phyloP scores from a whole-genome alignment of 108 stramenopile species.

The Asterionellopsis glacialis region DNA sequence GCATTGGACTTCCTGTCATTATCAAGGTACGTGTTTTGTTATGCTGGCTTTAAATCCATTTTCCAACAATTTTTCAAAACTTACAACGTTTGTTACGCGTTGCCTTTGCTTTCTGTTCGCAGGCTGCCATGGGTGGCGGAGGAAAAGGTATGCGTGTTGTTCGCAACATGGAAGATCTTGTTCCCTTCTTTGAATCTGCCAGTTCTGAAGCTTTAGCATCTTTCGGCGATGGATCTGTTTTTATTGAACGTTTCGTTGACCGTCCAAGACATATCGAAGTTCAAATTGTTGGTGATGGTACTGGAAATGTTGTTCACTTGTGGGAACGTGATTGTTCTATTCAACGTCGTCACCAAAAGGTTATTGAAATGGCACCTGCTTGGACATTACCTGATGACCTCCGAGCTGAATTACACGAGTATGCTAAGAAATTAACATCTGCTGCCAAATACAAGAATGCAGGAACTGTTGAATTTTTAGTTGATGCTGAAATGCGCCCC shows the following conservation, averaged over 20 bases:
- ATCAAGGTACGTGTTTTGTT: constrained; percentile 72
- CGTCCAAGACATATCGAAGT: constrained; percentile 95
- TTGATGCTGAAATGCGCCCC: constrained; percentile 70
- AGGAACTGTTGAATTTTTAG: constrained; percentile 97
- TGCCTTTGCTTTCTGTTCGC: not conserved
- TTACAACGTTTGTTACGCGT: no score
- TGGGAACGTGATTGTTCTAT: constrained; percentile 93
- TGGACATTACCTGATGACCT: constrained; percentile 67
- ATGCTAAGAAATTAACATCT: constrained; percentile 78
- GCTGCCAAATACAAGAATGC: constrained; percentile 93
- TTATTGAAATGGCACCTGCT: constrained; percentile 96
- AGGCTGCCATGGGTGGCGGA: constrained; percentile 81
- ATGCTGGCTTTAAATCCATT: no score
- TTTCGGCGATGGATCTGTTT: constrained; percentile 82
- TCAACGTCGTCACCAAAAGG: constrained; percentile 96
- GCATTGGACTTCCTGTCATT: constrained; percentile 84
- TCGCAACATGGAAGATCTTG: constrained; percentile 48
- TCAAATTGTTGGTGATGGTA: constrained; percentile 91
- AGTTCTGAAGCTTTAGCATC: constrained; percentile 63
- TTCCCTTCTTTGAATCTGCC: constrained; percentile 60
- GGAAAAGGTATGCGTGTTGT: constrained; percentile 95
- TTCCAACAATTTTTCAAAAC: no score
- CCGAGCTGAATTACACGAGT: constrained; percentile 70
- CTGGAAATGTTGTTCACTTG: constrained; percentile 91
- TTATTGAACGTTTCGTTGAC: constrained; percentile 80